Evolutionary conservation across 345 rosid genomes (phyloP).

Genomic region (Citrus unshiu): DNA sequence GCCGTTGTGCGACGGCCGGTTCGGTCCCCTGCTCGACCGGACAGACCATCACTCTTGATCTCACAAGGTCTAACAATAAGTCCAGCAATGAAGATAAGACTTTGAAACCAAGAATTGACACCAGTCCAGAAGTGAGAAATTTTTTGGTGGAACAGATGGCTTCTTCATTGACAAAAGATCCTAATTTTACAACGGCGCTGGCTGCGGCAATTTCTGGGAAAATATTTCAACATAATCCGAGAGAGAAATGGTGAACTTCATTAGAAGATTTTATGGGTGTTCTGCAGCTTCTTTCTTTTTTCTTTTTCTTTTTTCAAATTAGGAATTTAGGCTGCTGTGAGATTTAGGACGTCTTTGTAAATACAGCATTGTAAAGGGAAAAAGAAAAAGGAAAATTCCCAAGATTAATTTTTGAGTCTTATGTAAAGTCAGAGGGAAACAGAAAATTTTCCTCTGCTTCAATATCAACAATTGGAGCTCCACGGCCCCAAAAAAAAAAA

Average conservation of each 20-base stretch:
- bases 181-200: conserved; percentile 90
- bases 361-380: conserved; percentile 2
- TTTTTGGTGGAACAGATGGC: conserved; percentile 97
- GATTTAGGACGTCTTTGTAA: conserved; percentile 16
- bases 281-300: neutral
- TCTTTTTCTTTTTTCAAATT: neutral
- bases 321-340: neutral
- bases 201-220: conserved; percentile 94
- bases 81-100: conserved; percentile 19
- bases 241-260: conserved; percentile 31
- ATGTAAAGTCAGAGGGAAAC: neutral
- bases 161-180: conserved; percentile 83
- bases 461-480: neutral
- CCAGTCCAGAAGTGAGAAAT: conserved; percentile 50
- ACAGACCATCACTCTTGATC: conserved; percentile 47
- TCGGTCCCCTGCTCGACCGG: conserved; percentile 43
- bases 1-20: conserved; percentile 32
- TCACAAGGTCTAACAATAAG: conserved; percentile 36
- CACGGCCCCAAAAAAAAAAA: neutral
- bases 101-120: conserved; percentile 39
- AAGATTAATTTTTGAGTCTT: neutral
- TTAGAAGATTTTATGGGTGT: neutral
- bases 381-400: neutral
- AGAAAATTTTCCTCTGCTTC: neutral
- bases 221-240: conserved; percentile 48